These are phyloP conservation scores for Paracoccidioides brasiliensis DNA, from an alignment of 2,329 filamentous ascomycete genomes.

Conservation along the genomic window DNA sequence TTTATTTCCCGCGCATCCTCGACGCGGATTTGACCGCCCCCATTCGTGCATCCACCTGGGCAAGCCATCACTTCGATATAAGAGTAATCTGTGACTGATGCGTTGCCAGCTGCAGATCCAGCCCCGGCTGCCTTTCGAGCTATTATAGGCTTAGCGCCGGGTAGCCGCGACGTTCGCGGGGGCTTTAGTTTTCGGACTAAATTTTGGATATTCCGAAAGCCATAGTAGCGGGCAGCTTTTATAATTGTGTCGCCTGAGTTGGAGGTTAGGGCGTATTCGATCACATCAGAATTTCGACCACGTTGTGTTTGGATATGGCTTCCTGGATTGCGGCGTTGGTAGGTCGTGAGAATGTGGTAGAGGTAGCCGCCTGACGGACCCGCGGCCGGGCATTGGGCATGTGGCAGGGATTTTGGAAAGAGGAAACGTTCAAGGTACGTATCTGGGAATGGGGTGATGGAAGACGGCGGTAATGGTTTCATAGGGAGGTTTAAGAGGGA, in stretches of 20 bases:
- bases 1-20: slow-evolving; percentile 49
- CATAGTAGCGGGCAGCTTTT: slow-evolving; percentile 83
- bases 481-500: slow-evolving; percentile 61
- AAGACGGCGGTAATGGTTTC: slow-evolving; percentile 36
- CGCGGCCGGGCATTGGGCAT: slow-evolving; percentile 38
- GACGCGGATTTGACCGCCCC: slow-evolving; percentile 86
- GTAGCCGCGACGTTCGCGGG: slow-evolving; percentile 61
- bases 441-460: slow-evolving; percentile 57
- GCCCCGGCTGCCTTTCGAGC: slow-evolving; percentile 17
- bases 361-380: slow-evolving; percentile 85
- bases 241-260: slow-evolving; percentile 48
- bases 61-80: slow-evolving; percentile 99
- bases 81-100: slow-evolving; percentile 51
- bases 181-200: slow-evolving; percentile 86
- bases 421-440: slow-evolving; percentile 56
- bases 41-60: slow-evolving; percentile 96
- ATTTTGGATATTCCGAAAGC: slow-evolving; percentile 97
- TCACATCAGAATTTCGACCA: slow-evolving; percentile 81
- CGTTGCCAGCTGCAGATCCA: slow-evolving; percentile 10
- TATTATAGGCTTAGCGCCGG: slow-evolving; percentile 47
- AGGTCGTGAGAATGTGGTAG: slow-evolving; percentile 65
- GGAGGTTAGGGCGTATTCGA: slow-evolving; percentile 63
- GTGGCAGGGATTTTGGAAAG: slow-evolving; percentile 41
- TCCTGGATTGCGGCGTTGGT: slow-evolving; percentile 57
- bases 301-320: slow-evolving; percentile 57